Evolutionary conservation across 345 rosid genomes (phyloP).

Genomic region (Gossypium bickii): DNA sequence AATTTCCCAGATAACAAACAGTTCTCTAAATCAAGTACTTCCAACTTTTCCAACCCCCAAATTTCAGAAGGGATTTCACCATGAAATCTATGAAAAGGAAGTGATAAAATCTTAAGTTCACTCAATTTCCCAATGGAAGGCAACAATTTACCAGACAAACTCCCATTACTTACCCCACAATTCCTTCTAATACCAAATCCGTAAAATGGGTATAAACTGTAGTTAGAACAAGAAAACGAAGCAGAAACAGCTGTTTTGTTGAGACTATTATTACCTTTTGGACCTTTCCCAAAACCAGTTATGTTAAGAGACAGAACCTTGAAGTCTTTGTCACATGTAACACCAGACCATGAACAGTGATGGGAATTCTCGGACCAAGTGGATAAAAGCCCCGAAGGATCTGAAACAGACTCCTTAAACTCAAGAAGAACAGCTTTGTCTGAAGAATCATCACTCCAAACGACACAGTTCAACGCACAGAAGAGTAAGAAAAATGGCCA

Average conservation of each 20-base stretch:
- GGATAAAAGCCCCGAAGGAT: constrained; percentile 55
- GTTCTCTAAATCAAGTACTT: constrained; percentile 88
- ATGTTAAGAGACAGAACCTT: constrained; percentile 73
- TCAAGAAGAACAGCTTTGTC: constrained; percentile 62
- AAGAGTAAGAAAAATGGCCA: constrained; percentile 38
- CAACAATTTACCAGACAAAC: constrained; percentile 52
- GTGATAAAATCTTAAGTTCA: constrained; percentile 65
- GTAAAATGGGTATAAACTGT: constrained; percentile 57
- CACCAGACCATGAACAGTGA: constrained; percentile 70
- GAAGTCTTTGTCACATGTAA: constrained; percentile 51
- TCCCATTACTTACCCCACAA: constrained; percentile 46
- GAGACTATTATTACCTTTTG: constrained; percentile 34
- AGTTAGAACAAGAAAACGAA: constrained; percentile 48
- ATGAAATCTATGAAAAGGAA: constrained; percentile 65
- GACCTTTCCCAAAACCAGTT: constrained; percentile 42
- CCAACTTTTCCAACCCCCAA: constrained; percentile 74
- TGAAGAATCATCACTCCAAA: constrained; percentile 28
- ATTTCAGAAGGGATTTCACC: constrained; percentile 68
- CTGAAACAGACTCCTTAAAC: constrained; percentile 64
- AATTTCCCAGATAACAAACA: constrained; percentile 45
- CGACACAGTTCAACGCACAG: constrained; percentile 18
- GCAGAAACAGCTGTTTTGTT: constrained; percentile 26
- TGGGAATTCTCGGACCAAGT: constrained; percentile 49
- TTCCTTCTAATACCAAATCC: constrained; percentile 67
- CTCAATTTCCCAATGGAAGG: constrained; percentile 48